These are phyloP conservation scores for Leccinum imitatum DNA, from an alignment of 768 basidiomycete species.

Conservation along the genomic window DNA sequence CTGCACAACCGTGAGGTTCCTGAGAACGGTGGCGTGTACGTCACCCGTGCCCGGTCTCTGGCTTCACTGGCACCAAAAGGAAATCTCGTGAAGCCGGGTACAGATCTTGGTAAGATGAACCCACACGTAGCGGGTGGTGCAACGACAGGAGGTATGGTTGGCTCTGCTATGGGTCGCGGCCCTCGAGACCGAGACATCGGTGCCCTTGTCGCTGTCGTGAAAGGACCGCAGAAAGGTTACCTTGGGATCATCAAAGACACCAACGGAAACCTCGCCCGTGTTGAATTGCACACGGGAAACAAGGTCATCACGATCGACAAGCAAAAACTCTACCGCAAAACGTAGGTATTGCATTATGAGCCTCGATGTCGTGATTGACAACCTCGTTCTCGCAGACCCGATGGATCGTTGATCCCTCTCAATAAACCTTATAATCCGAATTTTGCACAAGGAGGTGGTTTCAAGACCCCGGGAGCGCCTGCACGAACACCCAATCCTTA, in stretches of 20 bases:
- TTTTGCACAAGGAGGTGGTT: constrained; percentile 18
- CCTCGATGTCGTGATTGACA: constrained; percentile 6
- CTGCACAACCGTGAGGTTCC: constrained; percentile 86
- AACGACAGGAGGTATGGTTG: constrained; percentile 72
- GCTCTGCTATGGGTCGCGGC: constrained; percentile 78
- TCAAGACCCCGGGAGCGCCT: constrained; percentile 40
- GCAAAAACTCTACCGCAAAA: constrained; percentile 66
- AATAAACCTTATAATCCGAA: constrained; percentile 35
- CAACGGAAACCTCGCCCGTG: constrained; percentile 81
- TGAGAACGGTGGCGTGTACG: constrained; percentile 94
- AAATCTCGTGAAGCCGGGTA: constrained; percentile 58
- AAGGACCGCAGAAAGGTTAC: constrained; percentile 90
- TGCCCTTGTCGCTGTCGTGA: constrained; percentile 70
- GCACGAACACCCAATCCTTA: constrained; percentile 47
- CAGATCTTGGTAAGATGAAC: constrained; percentile 91
- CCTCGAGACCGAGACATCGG: constrained; percentile 85
- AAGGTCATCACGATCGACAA: constrained; percentile 88
- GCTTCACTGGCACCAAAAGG: constrained; percentile 87
- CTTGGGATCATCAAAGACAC: constrained; percentile 93
- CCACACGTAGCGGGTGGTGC: constrained; percentile 61
- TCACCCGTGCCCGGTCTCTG: constrained; percentile 81
- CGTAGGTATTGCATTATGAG: constrained; percentile 48
- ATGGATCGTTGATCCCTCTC: constrained; percentile 56
- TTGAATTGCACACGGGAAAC: constrained; percentile 88
- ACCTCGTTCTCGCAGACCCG: constrained; percentile 41